Evolutionary conservation across 495 filamentous ascomycete genomes (phyloP).

Genomic region (Annulohypoxylon maeteangense): DNA sequence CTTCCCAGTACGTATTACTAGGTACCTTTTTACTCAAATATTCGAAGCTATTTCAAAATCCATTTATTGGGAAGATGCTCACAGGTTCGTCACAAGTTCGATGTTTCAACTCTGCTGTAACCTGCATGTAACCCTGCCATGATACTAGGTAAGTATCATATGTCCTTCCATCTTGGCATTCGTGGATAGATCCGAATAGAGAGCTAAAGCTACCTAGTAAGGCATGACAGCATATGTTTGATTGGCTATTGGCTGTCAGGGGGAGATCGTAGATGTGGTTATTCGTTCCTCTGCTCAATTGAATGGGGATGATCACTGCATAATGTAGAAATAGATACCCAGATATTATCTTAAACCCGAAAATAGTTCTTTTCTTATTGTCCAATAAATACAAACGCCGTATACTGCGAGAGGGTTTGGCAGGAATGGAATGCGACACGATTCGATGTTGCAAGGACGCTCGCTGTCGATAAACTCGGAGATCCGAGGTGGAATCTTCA

Average conservation of each 20-base stretch:
- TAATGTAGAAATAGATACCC: conserved; percentile 12
- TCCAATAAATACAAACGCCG: background rate
- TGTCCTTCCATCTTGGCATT: conserved; percentile 29
- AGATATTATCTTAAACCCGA: background rate
- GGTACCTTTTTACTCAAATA: background rate
- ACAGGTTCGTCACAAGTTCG: background rate
- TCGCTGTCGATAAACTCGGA: conserved; percentile 14
- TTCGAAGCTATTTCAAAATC: background rate
- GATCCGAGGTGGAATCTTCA: conserved; percentile 20
- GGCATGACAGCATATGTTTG: conserved; percentile 10
- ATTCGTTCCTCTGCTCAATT: conserved; percentile 7
- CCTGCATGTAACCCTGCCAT: conserved; percentile 31
- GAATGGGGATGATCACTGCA: conserved; percentile 26
- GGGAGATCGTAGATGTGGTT: conserved; percentile 11
- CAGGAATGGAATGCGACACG: conserved; percentile 19
- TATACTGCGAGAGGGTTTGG: background rate
- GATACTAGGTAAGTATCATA: conserved; percentile 9
- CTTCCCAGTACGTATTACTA: background rate
- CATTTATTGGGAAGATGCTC: background rate
- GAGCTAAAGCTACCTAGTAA: conserved; percentile 9
- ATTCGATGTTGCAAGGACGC: background rate
- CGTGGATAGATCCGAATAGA: conserved; percentile 24
- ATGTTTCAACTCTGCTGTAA: conserved; percentile 7
- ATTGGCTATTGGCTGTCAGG: conserved; percentile 24
- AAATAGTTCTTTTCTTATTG: background rate